Conservation (phyloP, 2,329 filamentous ascomycete species). For the Aspergillus neotritici region DNA sequence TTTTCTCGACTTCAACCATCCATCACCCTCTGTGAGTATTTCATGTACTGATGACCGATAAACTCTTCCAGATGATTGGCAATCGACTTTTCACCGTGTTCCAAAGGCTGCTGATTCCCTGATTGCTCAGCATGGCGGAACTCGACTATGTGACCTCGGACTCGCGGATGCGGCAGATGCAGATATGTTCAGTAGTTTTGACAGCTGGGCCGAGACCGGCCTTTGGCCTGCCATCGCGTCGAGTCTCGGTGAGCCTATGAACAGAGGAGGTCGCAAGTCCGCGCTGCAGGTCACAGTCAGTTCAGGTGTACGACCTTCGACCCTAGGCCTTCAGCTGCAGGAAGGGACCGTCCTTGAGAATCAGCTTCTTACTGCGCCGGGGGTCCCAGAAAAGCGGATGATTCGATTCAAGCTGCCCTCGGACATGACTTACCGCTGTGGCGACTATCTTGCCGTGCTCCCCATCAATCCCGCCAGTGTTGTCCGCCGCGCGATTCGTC, state of each 20-base stretch:
- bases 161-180: constrained; percentile 56
- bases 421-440: constrained; percentile 61
- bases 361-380: constrained; percentile 47
- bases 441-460: constrained; percentile 70
- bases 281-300: constrained; percentile 46
- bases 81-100: constrained; percentile 59
- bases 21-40: neutral
- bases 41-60: constrained; percentile 5
- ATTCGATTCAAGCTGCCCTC: constrained; percentile 64
- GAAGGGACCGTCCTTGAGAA: constrained; percentile 56
- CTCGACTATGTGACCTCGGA: constrained; percentile 47
- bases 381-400: constrained; percentile 55
- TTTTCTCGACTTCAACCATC: constrained; percentile 1
- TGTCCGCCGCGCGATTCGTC: constrained; percentile 58
- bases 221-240: constrained; percentile 50
- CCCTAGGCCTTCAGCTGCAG: constrained; percentile 58
- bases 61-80: constrained; percentile 42
- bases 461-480: constrained; percentile 62
- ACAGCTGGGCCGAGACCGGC: constrained; percentile 59
- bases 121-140: constrained; percentile 49
- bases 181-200: constrained; percentile 64
- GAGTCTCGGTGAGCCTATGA: constrained; percentile 24
- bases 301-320: constrained; percentile 49
- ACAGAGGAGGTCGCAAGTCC: constrained; percentile 29
- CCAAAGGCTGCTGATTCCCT: constrained; percentile 57